These are phyloP conservation scores for Neckera pumila DNA, from an alignment of 225 moss, liverwort and hornwort genomes.

Conservation along the genomic window DNA sequence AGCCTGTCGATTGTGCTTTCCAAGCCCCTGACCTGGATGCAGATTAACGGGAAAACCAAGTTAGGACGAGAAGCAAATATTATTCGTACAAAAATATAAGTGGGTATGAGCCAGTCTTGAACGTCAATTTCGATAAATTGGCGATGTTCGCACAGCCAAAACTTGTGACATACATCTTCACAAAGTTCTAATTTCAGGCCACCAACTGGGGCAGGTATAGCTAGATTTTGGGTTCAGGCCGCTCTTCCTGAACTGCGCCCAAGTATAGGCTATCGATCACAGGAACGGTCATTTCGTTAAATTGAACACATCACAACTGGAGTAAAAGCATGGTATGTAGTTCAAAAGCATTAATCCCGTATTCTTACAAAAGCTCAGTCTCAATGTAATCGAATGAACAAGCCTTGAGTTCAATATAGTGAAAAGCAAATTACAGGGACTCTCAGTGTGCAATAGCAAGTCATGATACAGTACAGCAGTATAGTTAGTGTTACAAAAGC, in stretches of 20 bases:
- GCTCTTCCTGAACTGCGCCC: background rate
- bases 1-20: slow-evolving; percentile 68
- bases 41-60: background rate
- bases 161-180: background rate
- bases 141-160: background rate
- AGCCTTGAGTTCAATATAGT: too few relatives aligned
- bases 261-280: background rate
- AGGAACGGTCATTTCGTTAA: background rate
- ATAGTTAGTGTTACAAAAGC: background rate
- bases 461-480: background rate
- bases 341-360: background rate
- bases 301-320: too few relatives aligned
- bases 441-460: background rate
- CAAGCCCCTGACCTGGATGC: slow-evolving; percentile 59
- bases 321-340: background rate
- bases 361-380: background rate
- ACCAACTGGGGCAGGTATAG: background rate
- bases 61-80: too few relatives aligned
- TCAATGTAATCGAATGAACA: background rate
- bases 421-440: too few relatives aligned
- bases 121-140: too few relatives aligned
- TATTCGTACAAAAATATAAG: too few relatives aligned
- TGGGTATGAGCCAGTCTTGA: background rate
- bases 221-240: too few relatives aligned
- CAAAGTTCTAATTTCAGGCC: background rate